Conservation (phyloP, 495 filamentous ascomycete species). For the Xylaria nigripes region DNA sequence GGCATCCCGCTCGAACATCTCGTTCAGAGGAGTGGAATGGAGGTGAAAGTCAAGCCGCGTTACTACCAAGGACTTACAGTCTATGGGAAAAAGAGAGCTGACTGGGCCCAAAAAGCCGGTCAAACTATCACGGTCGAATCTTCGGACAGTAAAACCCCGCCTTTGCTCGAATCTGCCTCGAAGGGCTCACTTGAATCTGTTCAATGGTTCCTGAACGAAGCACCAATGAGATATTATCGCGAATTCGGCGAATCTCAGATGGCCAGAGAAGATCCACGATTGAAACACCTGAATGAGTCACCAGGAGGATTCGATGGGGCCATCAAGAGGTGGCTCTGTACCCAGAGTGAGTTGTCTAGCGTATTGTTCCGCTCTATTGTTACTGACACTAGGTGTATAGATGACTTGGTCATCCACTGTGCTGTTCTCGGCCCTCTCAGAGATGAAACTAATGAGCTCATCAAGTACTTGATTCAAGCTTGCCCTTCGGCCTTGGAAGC, state of each 20-base stretch:
- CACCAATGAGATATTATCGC: slow-evolving; percentile 51
- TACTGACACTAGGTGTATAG: slow-evolving; percentile 30
- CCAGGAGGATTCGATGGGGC: slow-evolving; percentile 51
- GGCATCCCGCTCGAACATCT: slow-evolving; percentile 58
- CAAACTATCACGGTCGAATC: slow-evolving; percentile 27
- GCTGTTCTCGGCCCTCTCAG: slow-evolving; percentile 43
- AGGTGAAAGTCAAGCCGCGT: slow-evolving; percentile 49
- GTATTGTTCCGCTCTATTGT: neutral
- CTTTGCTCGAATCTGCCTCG: slow-evolving; percentile 50
- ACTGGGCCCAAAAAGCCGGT: slow-evolving; percentile 49
- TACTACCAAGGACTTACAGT: slow-evolving; percentile 68
- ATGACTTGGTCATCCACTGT: slow-evolving; percentile 56
- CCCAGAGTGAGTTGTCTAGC: slow-evolving; percentile 37
- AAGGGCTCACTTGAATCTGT: slow-evolving; percentile 50
- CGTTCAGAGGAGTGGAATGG: slow-evolving; percentile 49
- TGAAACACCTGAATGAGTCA: slow-evolving; percentile 47
- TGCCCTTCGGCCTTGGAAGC: slow-evolving; percentile 51
- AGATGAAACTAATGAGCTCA: slow-evolving; percentile 39
- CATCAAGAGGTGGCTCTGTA: slow-evolving; percentile 52
- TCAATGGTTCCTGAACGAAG: slow-evolving; percentile 63
- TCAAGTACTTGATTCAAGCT: slow-evolving; percentile 53
- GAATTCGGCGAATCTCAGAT: slow-evolving; percentile 52
- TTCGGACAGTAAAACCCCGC: slow-evolving; percentile 33
- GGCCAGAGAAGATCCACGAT: slow-evolving; percentile 42
- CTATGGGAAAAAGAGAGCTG: slow-evolving; percentile 59